Base-by-base conservation (phyloP, 2,329 filamentous ascomycete genomes). In the Aspergillus tamarii region DNA sequence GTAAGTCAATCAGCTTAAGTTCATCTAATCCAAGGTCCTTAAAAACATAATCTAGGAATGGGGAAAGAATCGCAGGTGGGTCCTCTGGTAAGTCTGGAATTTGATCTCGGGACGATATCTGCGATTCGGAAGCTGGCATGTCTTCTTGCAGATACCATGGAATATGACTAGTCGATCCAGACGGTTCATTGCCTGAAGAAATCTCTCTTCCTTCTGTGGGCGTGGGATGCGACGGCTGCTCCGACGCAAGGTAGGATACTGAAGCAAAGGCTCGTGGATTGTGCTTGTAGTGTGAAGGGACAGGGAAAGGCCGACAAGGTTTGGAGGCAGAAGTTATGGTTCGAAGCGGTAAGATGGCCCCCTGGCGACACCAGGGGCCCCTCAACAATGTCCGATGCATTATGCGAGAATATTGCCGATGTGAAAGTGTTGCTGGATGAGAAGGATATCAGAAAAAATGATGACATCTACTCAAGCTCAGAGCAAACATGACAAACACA, bases 141-240 rank as follows among this genome's bases (percentile, higher is more conserved):
- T 92, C 86, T 68, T 91, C 88, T 73, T 95, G 89, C 26, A 78
- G 87, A 77, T 97, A 98, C 95, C 95, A 98, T 7, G 92, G 92
- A 9, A 88, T 77, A 59, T 77, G 74, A 23, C 68, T 59, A 10
- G 70, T 58, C 8, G 68, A 28, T 12, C 67, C 57, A 1, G 64
- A 34, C 2, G 52, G 41, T 21, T 54, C 58, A 32, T 45, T 46
- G 10, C 63, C 61, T 26, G 52, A 8, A 12, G 61, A 46, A 2
- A 53, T 19, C 7, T 65, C 48, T 7, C 54, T 61, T 9, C 64
- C 61, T 52, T 67, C 66, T 23, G 52, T 16, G 53, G 65, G n/a
- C 36, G 14, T 19, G 3, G 52, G 1, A 28, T 39, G 48, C 10
- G 60, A 62, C 43, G 71, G 64, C 23, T 69, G 67, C 64, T 77